These are phyloP conservation scores for Colletotrichum euphorbiae DNA, from an alignment of 2,329 filamentous ascomycete species.

Conservation along the genomic window DNA sequence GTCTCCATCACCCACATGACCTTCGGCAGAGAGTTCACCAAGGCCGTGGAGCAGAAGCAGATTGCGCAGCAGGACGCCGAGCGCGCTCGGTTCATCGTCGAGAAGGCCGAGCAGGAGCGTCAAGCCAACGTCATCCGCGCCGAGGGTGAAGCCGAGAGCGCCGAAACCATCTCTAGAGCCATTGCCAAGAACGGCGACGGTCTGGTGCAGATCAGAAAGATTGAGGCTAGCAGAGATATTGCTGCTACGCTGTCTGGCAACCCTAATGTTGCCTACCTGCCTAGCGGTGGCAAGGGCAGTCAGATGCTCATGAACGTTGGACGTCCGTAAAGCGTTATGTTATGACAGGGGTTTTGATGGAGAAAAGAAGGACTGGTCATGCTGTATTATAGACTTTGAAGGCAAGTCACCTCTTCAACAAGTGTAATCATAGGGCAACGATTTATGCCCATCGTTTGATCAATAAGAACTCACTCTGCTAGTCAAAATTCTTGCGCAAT, in stretches of 20 bases:
- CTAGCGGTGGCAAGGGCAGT: conserved; percentile 74
- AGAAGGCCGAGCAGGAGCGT: conserved; percentile 98
- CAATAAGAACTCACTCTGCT: conserved; percentile 5
- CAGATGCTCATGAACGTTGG: conserved; percentile 66
- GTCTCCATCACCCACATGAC: conserved; percentile 99
- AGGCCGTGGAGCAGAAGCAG: conserved; percentile 99
- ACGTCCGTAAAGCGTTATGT: conserved; percentile 48
- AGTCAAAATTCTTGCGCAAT: too few relatives aligned
- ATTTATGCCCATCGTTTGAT: conserved; percentile 30
- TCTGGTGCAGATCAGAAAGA: conserved; percentile 94
- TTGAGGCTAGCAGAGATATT: conserved; percentile 97
- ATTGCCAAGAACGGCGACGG: conserved; percentile 95
- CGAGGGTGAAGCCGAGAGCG: conserved; percentile 96
- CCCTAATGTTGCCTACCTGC: conserved; percentile 95
- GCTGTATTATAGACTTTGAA: conserved; percentile 40
- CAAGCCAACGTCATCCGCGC: conserved; percentile 98
- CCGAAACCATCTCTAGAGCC: conserved; percentile 93
- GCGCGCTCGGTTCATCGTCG: conserved; percentile 96
- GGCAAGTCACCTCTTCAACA: conserved; percentile 45
- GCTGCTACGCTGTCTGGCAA: conserved; percentile 89
- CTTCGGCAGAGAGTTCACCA: conserved; percentile 98
- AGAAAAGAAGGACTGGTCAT: conserved; percentile 25
- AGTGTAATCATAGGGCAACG: conserved; percentile 41
- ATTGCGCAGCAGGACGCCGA: conserved; percentile 99
- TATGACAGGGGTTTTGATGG: neutral